Conservation (phyloP, 805 yeast genomes). For the Brettanomyces naardenensis region DNA sequence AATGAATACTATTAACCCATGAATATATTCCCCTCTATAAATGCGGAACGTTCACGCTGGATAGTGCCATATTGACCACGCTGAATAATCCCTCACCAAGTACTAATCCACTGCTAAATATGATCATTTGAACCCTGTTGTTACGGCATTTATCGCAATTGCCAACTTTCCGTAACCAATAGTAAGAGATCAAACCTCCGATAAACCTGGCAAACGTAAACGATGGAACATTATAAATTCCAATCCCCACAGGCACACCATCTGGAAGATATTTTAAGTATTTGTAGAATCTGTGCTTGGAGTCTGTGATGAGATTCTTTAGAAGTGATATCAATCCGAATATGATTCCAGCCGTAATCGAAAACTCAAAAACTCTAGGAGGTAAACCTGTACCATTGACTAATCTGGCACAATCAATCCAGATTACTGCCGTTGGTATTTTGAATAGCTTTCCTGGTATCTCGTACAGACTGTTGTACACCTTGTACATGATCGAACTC, state of each 20-base stretch:
- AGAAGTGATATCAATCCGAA: constrained; percentile 66
- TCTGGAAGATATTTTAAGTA: constrained; percentile 64
- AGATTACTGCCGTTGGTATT: constrained; percentile 90
- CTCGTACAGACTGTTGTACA: constrained; percentile 74
- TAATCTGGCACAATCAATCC: constrained; percentile 93
- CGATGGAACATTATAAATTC: constrained; percentile 88
- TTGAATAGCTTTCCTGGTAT: constrained; percentile 79
- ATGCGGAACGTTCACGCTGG: constrained; percentile 62
- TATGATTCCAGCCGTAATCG: constrained; percentile 52
- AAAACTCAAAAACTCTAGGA: constrained; percentile 56
- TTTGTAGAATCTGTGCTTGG: constrained; percentile 17
- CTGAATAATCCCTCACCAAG: constrained; percentile 92
- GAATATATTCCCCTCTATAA: constrained; percentile 22
- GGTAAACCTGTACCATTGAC: constrained; percentile 92
- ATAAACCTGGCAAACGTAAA: constrained; percentile 89
- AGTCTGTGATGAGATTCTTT: constrained; percentile 45
- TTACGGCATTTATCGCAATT: constrained; percentile 11
- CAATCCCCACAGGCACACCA: constrained; percentile 96
- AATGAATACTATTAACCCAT: background rate
- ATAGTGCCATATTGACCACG: constrained; percentile 69
- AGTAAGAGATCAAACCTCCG: constrained; percentile 69
- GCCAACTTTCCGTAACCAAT: constrained; percentile 39
- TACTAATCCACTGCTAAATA: constrained; percentile 85
- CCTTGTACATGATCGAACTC: constrained; percentile 73
- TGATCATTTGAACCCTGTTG: constrained; percentile 68